Base-by-base conservation (phyloP, 345 rosid species). In the Citrus reticulata region DNA sequence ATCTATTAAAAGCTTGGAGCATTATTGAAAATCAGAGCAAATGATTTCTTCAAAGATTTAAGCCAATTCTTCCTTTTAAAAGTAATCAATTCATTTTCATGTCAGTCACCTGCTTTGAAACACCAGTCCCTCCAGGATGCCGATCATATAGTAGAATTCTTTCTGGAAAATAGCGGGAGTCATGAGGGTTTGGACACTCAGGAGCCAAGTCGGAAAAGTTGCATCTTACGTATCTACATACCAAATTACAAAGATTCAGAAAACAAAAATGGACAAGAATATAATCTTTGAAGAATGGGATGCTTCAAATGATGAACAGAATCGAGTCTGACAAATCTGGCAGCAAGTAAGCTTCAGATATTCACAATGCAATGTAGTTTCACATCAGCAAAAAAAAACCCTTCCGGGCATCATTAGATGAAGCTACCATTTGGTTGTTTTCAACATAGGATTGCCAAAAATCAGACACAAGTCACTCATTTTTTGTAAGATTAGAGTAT, bases 121-220 rank as follows among this genome's bases (percentile, higher is more conserved):
- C 88, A 78, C 98, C 98, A 70, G 97, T 92, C 79, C 97, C 99
- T 81, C 98, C 98, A 39, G 89, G 97, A 89, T 91, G 96, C 83
- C 87, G 90, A 79, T 95, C 99, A 74, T 95, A 93, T 77, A 95
- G 77, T 59, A 93, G 93, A 78, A 95, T 93, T 76, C 99, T 92
- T 80, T 82, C 86, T 13, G 93, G 91, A 62, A 77, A 88, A 83
- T 83, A 90, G 35, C 92, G 85, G 42, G 82, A 29, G 70, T 91
- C 98, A 70, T 79, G 82, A 17, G 91, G 93, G 79, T 90, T 87
- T 55, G 95, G 88, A 86, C 99, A 95, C 75, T 95, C 98, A 13
- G 99, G 93, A 82, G 98, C 96, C 85, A 95, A 79, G 89, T 95
- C 98, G 25, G 97, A 89, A 74, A 82, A 85, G 88, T 90, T 93